phyloP scores from a whole-genome alignment of 768 basidiomycete genomes.

The Suillus subalutaceus region DNA sequence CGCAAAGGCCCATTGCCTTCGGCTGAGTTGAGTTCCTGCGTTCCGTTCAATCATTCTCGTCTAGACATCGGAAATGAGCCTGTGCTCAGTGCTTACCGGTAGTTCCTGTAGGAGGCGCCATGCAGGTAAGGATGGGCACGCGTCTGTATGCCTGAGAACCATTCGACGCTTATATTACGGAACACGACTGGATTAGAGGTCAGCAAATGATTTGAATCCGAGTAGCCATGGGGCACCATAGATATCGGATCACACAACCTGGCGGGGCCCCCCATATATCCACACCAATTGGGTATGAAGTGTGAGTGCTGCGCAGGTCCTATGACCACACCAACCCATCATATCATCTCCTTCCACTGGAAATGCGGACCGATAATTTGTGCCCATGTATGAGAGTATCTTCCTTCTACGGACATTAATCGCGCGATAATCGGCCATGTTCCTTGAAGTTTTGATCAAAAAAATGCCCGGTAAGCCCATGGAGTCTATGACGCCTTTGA shows the following conservation, averaged over 20 bases:
- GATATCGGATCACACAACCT: neutral
- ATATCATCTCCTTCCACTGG: neutral
- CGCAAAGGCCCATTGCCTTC: conserved; percentile 53
- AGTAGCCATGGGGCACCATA: neutral
- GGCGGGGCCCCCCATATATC: neutral
- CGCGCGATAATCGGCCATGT: neutral
- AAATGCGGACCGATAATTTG: neutral
- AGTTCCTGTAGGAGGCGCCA: conserved; percentile 43
- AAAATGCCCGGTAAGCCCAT: neutral
- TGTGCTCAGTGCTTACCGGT: conserved; percentile 37
- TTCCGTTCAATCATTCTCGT: neutral
- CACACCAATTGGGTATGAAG: conserved; percentile 9
- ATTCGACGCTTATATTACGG: conserved; percentile 12
- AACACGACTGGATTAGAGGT: neutral
- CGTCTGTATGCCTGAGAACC: neutral
- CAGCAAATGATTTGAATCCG: neutral
- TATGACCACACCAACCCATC: conserved; percentile 8
- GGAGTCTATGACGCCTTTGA: neutral
- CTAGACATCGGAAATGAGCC: neutral
- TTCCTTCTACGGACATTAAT: neutral
- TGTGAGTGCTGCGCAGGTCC: conserved; percentile 11
- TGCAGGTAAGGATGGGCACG: conserved; percentile 19
- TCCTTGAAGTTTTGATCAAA: neutral
- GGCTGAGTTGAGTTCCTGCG: conserved; percentile 43
- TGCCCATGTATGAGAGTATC: neutral